These are phyloP conservation scores for Magnaporthiopsis rhizophila DNA, from an alignment of 2,329 filamentous ascomycete genomes.

Conservation along the genomic window DNA sequence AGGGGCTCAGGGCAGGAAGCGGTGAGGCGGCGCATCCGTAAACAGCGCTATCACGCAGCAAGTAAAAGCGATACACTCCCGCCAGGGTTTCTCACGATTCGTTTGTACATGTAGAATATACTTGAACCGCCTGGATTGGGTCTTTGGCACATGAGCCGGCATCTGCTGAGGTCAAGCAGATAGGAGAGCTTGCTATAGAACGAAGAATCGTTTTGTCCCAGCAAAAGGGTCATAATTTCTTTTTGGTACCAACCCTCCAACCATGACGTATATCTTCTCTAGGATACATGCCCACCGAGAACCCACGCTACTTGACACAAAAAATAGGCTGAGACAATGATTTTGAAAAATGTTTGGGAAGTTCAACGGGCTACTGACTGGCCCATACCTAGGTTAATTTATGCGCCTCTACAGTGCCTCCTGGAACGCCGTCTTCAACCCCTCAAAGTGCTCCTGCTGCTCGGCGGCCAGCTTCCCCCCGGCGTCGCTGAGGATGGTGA, in stretches of 20 bases:
- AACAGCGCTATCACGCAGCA: neutral
- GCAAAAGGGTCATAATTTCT: neutral
- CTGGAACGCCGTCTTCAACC: conserved; percentile 51
- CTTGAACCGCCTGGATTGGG: neutral
- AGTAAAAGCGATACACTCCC: neutral
- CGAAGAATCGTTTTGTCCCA: neutral
- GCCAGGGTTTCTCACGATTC: neutral
- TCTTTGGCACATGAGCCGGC: neutral
- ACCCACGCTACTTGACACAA: neutral
- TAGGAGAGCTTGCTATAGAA: neutral
- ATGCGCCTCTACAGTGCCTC: conserved; percentile 28
- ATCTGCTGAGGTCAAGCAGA: too few relatives aligned
- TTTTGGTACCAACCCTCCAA: neutral
- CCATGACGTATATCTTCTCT: neutral
- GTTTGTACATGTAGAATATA: neutral
- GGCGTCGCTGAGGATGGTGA: conserved; percentile 80
- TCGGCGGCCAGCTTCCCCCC: conserved; percentile 67
- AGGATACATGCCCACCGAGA: neutral
- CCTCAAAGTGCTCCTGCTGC: conserved; percentile 67
- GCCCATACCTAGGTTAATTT: conserved; percentile 2
- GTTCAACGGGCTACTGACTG: neutral
- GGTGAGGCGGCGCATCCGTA: too few relatives aligned
- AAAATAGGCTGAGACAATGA: neutral
- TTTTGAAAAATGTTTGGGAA: neutral
- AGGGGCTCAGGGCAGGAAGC: neutral